phyloP scores from a whole-genome alignment of 2,329 filamentous ascomycete genomes.

The Sporothrix globosa region DNA sequence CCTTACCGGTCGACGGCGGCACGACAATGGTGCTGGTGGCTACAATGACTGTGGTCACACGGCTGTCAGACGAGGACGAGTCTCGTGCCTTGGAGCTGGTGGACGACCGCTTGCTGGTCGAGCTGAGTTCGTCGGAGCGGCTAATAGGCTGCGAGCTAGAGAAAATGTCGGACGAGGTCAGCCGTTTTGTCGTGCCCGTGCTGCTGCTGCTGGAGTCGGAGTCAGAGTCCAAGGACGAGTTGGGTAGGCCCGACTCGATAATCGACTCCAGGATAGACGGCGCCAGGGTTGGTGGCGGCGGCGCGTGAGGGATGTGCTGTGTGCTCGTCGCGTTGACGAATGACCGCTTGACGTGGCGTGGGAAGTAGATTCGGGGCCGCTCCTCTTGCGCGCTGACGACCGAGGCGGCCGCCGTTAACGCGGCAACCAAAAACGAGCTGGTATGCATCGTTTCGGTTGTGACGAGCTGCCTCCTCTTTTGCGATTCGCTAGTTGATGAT shows the following conservation, averaged over 20 bases:
- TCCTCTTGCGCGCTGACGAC: slow-evolving; percentile 50
- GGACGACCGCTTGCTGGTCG: slow-evolving; percentile 11
- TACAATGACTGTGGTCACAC: slow-evolving; percentile 41
- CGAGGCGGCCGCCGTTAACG: slow-evolving; percentile 53
- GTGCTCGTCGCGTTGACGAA: slow-evolving; percentile 51
- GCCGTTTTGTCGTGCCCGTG: slow-evolving; percentile 36
- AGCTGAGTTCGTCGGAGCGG: slow-evolving; percentile 15
- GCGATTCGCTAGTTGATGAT: slow-evolving; percentile 5
- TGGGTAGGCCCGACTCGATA: slow-evolving; percentile 22
- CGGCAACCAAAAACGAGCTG: slow-evolving; percentile 54
- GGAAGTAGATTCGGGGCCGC: slow-evolving; percentile 60
- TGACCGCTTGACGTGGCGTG: slow-evolving; percentile 59
- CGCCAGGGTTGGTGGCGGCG: slow-evolving; percentile 37
- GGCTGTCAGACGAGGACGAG: slow-evolving; percentile 7
- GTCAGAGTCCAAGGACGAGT: background rate
- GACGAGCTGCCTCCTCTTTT: background rate
- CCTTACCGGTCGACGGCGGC: slow-evolving; percentile 29
- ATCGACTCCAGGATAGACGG: slow-evolving; percentile 27
- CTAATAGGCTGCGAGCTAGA: slow-evolving; percentile 19
- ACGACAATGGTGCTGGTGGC: slow-evolving; percentile 39
- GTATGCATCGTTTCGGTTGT: slow-evolving; percentile 50
- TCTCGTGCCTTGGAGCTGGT: slow-evolving; percentile 24
- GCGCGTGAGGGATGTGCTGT: slow-evolving; percentile 39
- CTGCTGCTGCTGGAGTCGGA: background rate
- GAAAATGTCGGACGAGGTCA: slow-evolving; percentile 33